These are phyloP conservation scores for Stephania japonica DNA, from an alignment of 164 flowering plant genomes.

Conservation along the genomic window DNA sequence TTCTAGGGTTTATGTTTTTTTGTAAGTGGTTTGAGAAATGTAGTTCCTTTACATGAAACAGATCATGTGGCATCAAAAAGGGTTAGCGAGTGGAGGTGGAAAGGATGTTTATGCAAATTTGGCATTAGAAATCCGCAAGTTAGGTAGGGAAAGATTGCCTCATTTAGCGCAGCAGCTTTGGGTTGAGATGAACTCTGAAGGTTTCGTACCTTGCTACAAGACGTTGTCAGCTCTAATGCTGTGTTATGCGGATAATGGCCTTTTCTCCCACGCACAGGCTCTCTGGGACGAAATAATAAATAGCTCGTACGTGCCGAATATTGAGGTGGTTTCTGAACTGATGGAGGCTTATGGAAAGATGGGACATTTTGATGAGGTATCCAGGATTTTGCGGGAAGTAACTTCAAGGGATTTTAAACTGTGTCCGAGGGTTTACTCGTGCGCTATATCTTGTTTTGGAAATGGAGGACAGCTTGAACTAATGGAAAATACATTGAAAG, in stretches of 20 bases:
- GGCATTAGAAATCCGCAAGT: conserved; percentile 21
- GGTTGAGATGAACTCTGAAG: conserved; percentile 34
- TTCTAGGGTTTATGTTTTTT: neutral
- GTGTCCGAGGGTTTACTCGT: conserved; percentile 34
- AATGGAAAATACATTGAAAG: conserved; percentile 57
- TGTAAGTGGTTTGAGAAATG: neutral
- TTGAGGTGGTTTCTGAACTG: conserved; percentile 37
- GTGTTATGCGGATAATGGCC: conserved; percentile 51
- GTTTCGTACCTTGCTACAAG: conserved; percentile 22
- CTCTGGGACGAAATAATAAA: conserved; percentile 58
- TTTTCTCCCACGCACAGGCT: conserved; percentile 31
- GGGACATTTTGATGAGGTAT: conserved; percentile 42
- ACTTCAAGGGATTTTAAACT: conserved; percentile 28
- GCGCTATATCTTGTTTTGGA: conserved; percentile 65
- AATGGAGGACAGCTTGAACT: conserved; percentile 52
- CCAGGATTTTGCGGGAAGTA: conserved; percentile 37
- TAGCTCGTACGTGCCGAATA: conserved; percentile 47
- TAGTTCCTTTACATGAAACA: conserved; percentile 11
- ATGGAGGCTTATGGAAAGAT: conserved; percentile 46
- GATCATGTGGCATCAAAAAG: conserved; percentile 23
- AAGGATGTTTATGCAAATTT: conserved; percentile 12
- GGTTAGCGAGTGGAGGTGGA: conserved; percentile 6
- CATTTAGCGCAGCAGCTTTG: conserved; percentile 30
- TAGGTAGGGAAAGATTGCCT: conserved; percentile 29
- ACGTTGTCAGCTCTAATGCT: conserved; percentile 50